phyloP scores from a whole-genome alignment of 148 eudicot species.

The Bassia scoparia region DNA sequence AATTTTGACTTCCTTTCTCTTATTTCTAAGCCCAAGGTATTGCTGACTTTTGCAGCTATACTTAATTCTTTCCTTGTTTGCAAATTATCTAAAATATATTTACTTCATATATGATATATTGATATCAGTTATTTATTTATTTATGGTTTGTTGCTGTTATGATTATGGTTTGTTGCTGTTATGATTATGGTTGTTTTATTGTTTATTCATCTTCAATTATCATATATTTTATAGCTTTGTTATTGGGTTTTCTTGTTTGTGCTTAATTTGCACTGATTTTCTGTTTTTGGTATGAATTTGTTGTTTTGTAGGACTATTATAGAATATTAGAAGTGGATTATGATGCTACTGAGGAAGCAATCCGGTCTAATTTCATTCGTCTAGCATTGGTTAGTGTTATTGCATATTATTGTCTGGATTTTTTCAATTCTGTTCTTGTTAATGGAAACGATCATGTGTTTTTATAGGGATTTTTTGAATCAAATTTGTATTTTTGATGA shows the following conservation, averaged over 20 bases:
- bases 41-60: not conserved
- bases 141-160: not conserved
- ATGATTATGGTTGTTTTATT: not conserved
- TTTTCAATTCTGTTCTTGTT: not conserved
- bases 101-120: not conserved
- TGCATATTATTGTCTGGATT: conserved; percentile 9
- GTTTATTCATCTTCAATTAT: not conserved
- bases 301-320: conserved; percentile 66
- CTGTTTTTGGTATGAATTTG: not conserved
- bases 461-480: not conserved
- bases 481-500: not conserved
- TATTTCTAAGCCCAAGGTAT: conserved; percentile 67
- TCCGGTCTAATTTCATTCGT: conserved; percentile 86
- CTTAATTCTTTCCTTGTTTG: not conserved
- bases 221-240: not conserved
- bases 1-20: conserved; percentile 60
- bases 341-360: conserved; percentile 81
- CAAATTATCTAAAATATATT: not conserved
- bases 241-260: not conserved
- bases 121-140: not conserved
- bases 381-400: conserved; percentile 66
- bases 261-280: not conserved
- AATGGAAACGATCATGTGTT: not conserved
- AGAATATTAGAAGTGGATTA: conserved; percentile 74
- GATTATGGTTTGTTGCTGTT: no score